A percentile compares a stretch with the other conserved stretches of the same genome.
Evolutionary conservation across 228 moss, liverwort and hornwort genomes (phyloP).

Genomic region (Sphagnum fallax): DNA sequence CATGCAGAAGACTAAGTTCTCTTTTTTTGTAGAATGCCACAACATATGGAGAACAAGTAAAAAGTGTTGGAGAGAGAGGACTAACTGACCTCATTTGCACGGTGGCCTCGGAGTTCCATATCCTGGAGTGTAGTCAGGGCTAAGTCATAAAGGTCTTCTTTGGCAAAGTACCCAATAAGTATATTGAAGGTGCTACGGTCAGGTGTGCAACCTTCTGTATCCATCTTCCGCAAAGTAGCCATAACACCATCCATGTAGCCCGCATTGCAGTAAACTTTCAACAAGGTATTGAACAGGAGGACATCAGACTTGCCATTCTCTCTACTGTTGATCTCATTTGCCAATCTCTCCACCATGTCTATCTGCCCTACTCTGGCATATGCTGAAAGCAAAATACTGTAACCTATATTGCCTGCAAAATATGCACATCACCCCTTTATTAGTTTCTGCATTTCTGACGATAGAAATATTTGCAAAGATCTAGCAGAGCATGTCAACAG

Average conservation of each 20-base stretch:
- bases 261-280: constrained; percentile 72
- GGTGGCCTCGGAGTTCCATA: constrained; percentile 75
- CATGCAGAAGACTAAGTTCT: too few relatives aligned
- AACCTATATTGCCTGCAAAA: constrained; percentile 61
- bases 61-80: too few relatives aligned
- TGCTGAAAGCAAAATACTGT: constrained; percentile 71
- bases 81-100: constrained; percentile 57
- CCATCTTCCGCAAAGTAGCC: constrained; percentile 65
- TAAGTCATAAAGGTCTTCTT: constrained; percentile 59
- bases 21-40: too few relatives aligned
- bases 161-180: constrained; percentile 71
- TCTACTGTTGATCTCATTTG: constrained; percentile 45
- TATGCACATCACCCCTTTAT: too few relatives aligned
- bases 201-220: constrained; percentile 54
- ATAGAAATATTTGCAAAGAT: too few relatives aligned
- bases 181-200: constrained; percentile 79
- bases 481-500: too few relatives aligned
- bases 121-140: constrained; percentile 65
- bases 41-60: too few relatives aligned
- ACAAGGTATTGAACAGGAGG: constrained; percentile 65
- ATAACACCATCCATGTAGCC: constrained; percentile 65
- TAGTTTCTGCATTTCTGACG: too few relatives aligned
- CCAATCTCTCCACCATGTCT: constrained; percentile 49
- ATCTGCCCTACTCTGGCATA: constrained; percentile 65
- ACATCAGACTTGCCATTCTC: constrained; percentile 43